Percentiles rank a stretch among this genome's conserved stretches.
These are phyloP conservation scores for Liriodendron chinense DNA, from an alignment of 164 flowering plant genomes.

Conservation along the genomic window DNA sequence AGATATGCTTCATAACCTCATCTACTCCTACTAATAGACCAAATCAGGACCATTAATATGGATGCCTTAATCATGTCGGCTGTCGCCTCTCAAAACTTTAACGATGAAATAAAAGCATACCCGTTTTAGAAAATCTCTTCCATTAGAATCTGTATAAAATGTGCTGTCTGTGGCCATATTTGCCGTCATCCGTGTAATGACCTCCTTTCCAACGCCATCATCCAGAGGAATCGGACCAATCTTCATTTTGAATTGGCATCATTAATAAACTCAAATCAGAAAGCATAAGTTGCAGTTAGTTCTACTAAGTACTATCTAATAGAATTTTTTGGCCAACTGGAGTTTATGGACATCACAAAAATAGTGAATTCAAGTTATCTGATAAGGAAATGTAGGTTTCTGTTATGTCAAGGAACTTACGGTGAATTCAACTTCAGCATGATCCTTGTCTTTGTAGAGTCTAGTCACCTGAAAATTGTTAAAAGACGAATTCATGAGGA, in stretches of 20 bases:
- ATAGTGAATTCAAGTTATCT: neutral
- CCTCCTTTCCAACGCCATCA: slow-evolving; percentile 79
- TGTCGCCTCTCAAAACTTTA: neutral
- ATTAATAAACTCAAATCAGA: neutral
- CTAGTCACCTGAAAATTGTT: slow-evolving; percentile 56
- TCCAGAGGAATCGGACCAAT: slow-evolving; percentile 78
- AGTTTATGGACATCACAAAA: neutral
- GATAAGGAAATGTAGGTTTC: neutral
- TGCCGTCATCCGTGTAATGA: slow-evolving; percentile 64
- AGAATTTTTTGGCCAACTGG: neutral
- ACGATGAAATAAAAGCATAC: slow-evolving; percentile 24
- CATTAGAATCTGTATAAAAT: slow-evolving; percentile 89
- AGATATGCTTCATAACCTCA: no score
- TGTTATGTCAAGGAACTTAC: slow-evolving; percentile 36
- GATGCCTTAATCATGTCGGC: neutral
- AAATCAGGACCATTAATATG: neutral
- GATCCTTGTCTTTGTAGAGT: slow-evolving; percentile 76
- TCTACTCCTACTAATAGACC: neutral
- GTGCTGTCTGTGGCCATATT: slow-evolving; percentile 68
- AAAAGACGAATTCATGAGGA: neutral
- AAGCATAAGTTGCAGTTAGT: neutral
- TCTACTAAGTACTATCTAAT: no score
- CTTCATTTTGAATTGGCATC: slow-evolving; percentile 34
- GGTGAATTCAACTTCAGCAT: slow-evolving; percentile 84
- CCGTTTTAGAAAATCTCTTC: slow-evolving; percentile 84